phyloP scores from a whole-genome alignment of 345 rosid genomes.

The Brassica carinata region DNA sequence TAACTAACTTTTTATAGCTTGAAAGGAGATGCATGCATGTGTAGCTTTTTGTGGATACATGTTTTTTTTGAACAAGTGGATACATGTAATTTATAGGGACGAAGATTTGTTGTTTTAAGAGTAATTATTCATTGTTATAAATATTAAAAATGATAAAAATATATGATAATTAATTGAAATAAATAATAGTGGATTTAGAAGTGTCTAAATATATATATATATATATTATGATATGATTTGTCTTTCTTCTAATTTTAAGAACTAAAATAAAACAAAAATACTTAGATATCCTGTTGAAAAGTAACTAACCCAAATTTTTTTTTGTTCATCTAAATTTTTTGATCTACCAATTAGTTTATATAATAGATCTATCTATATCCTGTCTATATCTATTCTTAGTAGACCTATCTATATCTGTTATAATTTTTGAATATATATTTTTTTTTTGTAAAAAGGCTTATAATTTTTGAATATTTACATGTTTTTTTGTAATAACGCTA shows the following conservation, averaged over 20 bases:
- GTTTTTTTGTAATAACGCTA: not conserved
- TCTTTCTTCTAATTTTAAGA: not conserved
- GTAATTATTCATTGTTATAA: too few relatives aligned
- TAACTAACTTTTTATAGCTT: too few relatives aligned
- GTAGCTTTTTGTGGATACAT: too few relatives aligned
- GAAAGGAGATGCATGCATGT: too few relatives aligned
- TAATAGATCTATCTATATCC: not conserved
- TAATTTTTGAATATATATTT: not conserved
- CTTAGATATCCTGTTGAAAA: not conserved
- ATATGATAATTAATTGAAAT: not conserved
- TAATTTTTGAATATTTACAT: not conserved
- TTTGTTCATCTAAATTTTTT: not conserved
- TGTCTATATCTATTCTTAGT: not conserved
- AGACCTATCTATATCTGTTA: not conserved
- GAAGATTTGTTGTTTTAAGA: too few relatives aligned
- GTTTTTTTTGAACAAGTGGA: too few relatives aligned
- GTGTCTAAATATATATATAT: too few relatives aligned
- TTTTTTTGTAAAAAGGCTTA: not conserved
- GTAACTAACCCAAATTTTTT: not conserved
- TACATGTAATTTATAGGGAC: too few relatives aligned
- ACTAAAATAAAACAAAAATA: not conserved
- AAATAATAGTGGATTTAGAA: not conserved
- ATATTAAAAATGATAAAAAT: not conserved
- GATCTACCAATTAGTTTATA: not conserved
- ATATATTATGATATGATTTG: not conserved